Base-by-base conservation (phyloP, 2,329 filamentous ascomycete species). In the Eutypa lata region DNA sequence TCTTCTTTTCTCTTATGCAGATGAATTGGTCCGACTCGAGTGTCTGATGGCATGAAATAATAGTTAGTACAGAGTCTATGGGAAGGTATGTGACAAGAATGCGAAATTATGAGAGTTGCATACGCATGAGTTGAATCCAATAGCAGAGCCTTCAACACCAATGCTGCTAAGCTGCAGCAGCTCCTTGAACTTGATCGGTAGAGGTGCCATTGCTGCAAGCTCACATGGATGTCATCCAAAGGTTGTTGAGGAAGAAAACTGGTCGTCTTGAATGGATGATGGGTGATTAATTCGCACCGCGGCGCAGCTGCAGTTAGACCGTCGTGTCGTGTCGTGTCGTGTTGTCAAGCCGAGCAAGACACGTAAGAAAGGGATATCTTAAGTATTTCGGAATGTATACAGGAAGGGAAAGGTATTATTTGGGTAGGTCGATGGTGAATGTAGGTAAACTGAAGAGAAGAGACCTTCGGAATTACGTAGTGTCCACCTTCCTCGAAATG, bases 11-110 rank as follows among this genome's bases (percentile, higher is more conserved):
- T 74, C 94, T 89, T 69, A 99, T 88, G 75, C 94, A 99, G 67
- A 99, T 90, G 75, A 88, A 99, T 71, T 88, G 84, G 75, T 99
- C 94, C 70, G 94, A 99, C 82, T 99, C 94, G 77, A 99, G 84
- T 73, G 94, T 99, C 92, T 97, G 58, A 57, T 45, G n/a, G 13
- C 5, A 38, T 38, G n/a, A 38, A 7, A 16, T 7, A 6, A 16
- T 31, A 10, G 26, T 31, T 31, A 31, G 26, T 10, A 31, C 26
- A 6, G 26, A 22, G 42, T n/a, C n/a, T n/a, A 53, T 44, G n/a
- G 28, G 48, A 47, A 26, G 40, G 28, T 21, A 33, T 51, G 50
- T 51, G 52, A 47, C 56, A 48, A 52, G 53, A 51, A 51, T 53
- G 52, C 49, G 49, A 37, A 56, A 52, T 42, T 51, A 80, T n/a